These are phyloP conservation scores for Claviceps quebecensis DNA, from an alignment of 2,329 filamentous ascomycete genomes.

Conservation along the genomic window DNA sequence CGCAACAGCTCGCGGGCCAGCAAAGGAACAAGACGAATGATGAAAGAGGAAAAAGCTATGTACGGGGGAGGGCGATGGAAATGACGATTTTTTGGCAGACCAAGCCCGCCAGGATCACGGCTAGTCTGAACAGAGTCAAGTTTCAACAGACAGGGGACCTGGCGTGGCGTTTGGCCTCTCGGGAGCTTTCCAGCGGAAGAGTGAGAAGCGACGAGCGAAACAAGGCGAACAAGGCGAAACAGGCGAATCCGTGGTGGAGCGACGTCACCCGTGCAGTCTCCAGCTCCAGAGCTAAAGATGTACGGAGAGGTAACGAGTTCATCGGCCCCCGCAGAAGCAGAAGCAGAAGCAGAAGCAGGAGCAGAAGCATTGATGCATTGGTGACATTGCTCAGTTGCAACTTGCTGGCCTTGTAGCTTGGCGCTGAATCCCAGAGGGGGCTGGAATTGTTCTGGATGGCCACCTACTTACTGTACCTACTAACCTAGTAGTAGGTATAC, in stretches of 20 bases:
- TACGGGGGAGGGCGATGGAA: background rate
- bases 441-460: slow-evolving; percentile 1
- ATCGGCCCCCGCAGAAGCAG: background rate
- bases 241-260: background rate
- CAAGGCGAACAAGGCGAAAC: background rate
- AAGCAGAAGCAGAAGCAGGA: no score
- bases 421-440: no score
- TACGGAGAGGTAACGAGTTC: background rate
- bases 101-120: slow-evolving; percentile 3
- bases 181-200: background rate
- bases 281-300: background rate
- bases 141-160: background rate
- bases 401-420: no score
- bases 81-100: slow-evolving; percentile 7
- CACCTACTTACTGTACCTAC: no score
- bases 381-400: no score
- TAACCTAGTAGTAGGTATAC: background rate
- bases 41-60: background rate
- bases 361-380: no score
- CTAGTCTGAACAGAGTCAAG: background rate
- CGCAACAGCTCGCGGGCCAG: background rate
- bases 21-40: background rate
- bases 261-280: slow-evolving; percentile 5
- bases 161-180: slow-evolving; percentile 1
- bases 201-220: background rate